Evolutionary conservation across 2,329 filamentous ascomycete species (phyloP), one percentile per base, ranked within the genome.

Genomic region (Calonectria naviculata): DNA sequence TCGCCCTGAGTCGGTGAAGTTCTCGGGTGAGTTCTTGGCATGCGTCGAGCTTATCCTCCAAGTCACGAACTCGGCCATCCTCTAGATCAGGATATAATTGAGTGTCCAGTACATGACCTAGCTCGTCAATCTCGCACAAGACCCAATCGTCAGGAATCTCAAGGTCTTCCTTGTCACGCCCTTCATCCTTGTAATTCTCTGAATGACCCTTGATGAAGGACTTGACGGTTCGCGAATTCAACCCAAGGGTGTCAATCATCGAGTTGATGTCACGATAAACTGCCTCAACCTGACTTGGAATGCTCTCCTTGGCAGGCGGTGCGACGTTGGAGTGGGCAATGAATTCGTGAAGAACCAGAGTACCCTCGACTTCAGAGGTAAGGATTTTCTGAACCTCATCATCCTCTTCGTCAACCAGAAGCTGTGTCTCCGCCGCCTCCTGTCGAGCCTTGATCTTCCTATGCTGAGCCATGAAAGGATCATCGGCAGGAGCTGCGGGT

Each of bases 231-330:
- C 89, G 87, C 13, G 87, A 91, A 80, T 98, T 98, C 61, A 98
- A 89, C 12, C 96, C 96, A 46, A 98, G 85, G 0, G 94, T 96
- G 78, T 98, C 95, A 49, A 99, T 92, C 97, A 98, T 99, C 15
- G 94, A 94, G 81, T 97, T 96, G 80, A 96, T 94, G 78, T 96
- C 94, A 52, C 93, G 89, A 81, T 94, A 97, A 1, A 93, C 86
- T 21, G 90, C 88, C 78, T 93, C 91, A 26, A 91, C 90, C 75
- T 92, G 91, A 10, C 88, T 87, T 5, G 90, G 88, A 36, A 93
- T 86, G 54, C 87, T 91, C 66, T 91, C 88, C 64, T 86, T 85
- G 17, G 87, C 87, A 17, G 87, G 85, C 5, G 87, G 84, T 7
- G 85, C 85, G 46, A 88, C 86, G 71, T 90, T 88, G 4, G 88